phyloP scores from a whole-genome alignment of 148 eudicot genomes.

The Persicaria maculosa region DNA sequence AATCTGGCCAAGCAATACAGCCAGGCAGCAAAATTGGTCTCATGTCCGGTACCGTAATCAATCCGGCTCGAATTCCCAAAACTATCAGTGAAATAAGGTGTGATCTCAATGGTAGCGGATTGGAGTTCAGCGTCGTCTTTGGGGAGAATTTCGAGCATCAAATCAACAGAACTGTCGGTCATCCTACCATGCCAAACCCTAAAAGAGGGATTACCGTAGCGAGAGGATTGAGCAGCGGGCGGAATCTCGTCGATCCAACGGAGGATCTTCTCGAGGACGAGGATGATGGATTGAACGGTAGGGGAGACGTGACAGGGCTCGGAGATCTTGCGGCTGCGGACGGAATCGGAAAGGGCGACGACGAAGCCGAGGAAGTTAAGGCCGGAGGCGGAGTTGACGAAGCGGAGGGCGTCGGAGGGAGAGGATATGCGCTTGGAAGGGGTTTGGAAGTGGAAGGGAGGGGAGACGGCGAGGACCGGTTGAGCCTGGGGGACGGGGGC shows the following conservation, averaged over 20 bases:
- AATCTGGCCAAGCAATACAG: slow-evolving; percentile 73
- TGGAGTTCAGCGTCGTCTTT: slow-evolving; percentile 20
- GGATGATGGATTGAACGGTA: slow-evolving; percentile 21
- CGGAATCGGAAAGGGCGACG: slow-evolving; percentile 58
- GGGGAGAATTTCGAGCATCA: slow-evolving; percentile 36
- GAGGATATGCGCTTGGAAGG: slow-evolving; percentile 55
- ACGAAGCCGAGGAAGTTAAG: slow-evolving; percentile 67
- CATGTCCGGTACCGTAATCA: slow-evolving; percentile 93
- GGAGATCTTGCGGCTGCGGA: slow-evolving; percentile 52
- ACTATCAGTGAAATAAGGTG: slow-evolving; percentile 68
- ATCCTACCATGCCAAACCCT: slow-evolving; percentile 58
- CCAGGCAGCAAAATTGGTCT: slow-evolving; percentile 90
- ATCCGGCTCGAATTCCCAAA: slow-evolving; percentile 72
- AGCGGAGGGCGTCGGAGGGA: slow-evolving; percentile 40
- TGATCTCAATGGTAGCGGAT: slow-evolving; percentile 38
- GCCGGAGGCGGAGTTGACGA: slow-evolving; percentile 41
- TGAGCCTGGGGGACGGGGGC: slow-evolving; percentile 73
- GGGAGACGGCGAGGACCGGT: slow-evolving; percentile 28
- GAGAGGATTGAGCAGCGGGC: slow-evolving; percentile 37
- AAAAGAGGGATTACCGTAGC: slow-evolving; percentile 67
- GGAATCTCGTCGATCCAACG: slow-evolving; percentile 54
- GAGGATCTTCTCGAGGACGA: slow-evolving; percentile 31
- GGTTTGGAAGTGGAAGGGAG: slow-evolving; percentile 50
- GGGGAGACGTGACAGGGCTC: slow-evolving; percentile 49
- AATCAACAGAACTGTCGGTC: slow-evolving; percentile 29